Conservation (phyloP, 108 stramenopile species). For the Skeletonema grethae region DNA sequence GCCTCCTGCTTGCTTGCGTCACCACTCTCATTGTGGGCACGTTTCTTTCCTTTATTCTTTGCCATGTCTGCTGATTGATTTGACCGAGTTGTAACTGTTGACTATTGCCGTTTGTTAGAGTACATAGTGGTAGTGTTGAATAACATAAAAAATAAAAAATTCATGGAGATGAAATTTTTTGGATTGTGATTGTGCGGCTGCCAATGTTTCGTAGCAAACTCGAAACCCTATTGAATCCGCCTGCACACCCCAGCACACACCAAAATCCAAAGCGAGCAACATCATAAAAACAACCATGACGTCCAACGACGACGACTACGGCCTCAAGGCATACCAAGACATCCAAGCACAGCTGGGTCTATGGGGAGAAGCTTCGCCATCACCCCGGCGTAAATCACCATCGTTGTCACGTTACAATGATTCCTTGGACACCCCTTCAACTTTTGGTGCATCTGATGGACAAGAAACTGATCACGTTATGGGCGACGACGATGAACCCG, state of each 20-base stretch:
- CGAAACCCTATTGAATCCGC: too few relatives aligned
- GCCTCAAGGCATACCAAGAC: constrained; percentile 32
- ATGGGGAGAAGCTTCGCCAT: constrained; percentile 25
- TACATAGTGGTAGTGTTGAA: too few relatives aligned
- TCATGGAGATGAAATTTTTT: neutral
- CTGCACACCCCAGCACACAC: neutral
- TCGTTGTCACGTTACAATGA: constrained; percentile 6
- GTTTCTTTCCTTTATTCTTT: constrained; percentile 23
- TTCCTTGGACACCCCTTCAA: neutral
- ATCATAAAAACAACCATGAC: neutral
- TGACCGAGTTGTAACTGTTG: too few relatives aligned
- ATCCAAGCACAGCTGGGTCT: constrained; percentile 32
- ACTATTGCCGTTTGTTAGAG: too few relatives aligned
- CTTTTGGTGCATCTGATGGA: constrained; percentile 2
- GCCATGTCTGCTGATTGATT: constrained; percentile 3
- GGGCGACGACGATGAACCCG: neutral
- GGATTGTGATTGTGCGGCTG: neutral
- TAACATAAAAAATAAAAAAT: too few relatives aligned
- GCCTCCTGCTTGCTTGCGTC: neutral
- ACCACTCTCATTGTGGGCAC: constrained; percentile 10
- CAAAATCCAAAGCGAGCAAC: neutral
- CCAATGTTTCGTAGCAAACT: neutral
- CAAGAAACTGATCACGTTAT: neutral
- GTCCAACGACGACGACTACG: constrained; percentile 28
- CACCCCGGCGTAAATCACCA: constrained; percentile 1